Evolutionary conservation across 139 green algal species (phyloP).

Genomic region (Chlamydomonas sp.): DNA sequence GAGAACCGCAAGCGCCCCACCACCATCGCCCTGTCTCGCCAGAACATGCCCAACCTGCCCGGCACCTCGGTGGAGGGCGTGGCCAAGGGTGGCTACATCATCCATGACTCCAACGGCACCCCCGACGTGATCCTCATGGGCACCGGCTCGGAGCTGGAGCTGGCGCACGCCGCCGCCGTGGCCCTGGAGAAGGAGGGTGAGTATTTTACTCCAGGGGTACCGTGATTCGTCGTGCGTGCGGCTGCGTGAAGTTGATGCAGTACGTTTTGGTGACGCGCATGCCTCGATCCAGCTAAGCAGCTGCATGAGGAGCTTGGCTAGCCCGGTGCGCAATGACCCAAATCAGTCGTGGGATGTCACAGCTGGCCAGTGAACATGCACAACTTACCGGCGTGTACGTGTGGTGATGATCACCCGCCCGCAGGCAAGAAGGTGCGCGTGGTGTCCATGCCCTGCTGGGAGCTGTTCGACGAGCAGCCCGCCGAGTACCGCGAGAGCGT

Average conservation of each 20-base stretch:
- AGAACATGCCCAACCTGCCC: conserved; percentile 95
- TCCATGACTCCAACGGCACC: conserved; percentile 70
- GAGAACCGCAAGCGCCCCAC: conserved; percentile 81
- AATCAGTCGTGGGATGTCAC: no score
- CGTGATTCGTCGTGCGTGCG: neutral
- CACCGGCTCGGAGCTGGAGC: conserved; percentile 94
- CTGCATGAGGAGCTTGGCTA: neutral
- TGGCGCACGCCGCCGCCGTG: conserved; percentile 85
- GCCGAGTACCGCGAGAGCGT: conserved; percentile 81
- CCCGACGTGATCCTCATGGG: conserved; percentile 96
- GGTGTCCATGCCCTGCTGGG: conserved; percentile 96
- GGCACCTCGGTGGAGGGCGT: conserved; percentile 82
- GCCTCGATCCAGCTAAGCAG: no score
- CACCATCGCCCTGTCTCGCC: conserved; percentile 94
- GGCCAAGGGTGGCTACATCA: conserved; percentile 92
- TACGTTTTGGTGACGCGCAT: no score
- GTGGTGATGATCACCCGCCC: neutral
- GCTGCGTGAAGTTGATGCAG: neutral
- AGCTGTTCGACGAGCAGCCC: conserved; percentile 97
- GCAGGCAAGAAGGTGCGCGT: conserved; percentile 69
- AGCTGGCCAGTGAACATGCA: neutral
- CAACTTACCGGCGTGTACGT: neutral
- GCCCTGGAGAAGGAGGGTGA: conserved; percentile 79
- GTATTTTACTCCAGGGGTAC: conserved; percentile 69
- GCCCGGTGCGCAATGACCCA: no score